Evolutionary conservation across 2,329 filamentous ascomycete genomes (phyloP), one percentile per base, ranked within the genome.

Genomic region (Fusarium tricinctum): DNA sequence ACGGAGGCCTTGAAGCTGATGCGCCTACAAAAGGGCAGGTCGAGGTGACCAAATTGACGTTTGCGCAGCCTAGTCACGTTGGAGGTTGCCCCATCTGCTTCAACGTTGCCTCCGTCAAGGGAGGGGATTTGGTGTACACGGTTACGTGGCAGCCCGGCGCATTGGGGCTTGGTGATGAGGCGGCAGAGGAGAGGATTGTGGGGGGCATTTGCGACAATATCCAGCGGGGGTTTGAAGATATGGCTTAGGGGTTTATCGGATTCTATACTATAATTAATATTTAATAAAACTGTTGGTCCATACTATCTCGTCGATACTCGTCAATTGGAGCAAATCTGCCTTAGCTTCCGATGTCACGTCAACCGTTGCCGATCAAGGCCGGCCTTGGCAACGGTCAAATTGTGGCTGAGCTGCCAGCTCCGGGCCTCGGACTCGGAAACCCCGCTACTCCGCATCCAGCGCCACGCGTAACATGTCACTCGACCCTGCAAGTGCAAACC

Each of bases 111-210:
- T 64, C 63, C 15, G 53, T 68, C 35, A 75, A 68, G 51, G 69
- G 59, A 39, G 59, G 65, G 7, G 58, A 57, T 39, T 23, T 75
- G 35, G 46, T 70, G 8, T 74, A 61, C 32, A 74, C 73, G 12
- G 54, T 71, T 30, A 74, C 69, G 42, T 75, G 73, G 73, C 70
- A 71, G 19, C 22, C 17, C 3, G 71, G 71, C n/a, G 65, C 72
- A 19, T 35, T 75, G 54, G 71, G 58, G 33, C 58, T 75, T 35
- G 51, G 57, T 44, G 39, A 50, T 7, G 57, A 63, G 35, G 58
- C 50, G 6, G 47, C 67, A 13, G 72, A 74, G 28, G 67, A 63
- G 5, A 33, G 33, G 38, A 42, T 72, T 43, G 65, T 74, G 20
- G 69, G 70, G 5, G 53, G 51, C 15, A 63, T 74, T 14, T 73